phyloP scores from a whole-genome alignment of 805 yeast species.

The Priceomyces carsonii region DNA sequence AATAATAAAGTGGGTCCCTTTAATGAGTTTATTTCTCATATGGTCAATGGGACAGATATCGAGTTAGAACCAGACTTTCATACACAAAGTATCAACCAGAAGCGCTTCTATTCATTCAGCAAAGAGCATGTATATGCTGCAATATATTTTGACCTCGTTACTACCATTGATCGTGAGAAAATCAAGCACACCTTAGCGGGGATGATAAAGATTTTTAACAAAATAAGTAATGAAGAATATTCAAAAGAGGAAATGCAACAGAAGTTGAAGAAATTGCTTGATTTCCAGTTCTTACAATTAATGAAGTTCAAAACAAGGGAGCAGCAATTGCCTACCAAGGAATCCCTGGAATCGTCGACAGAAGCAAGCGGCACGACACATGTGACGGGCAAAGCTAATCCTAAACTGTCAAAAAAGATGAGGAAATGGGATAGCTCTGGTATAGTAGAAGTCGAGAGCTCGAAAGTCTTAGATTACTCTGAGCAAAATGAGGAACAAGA shows the following conservation, averaged over 20 bases:
- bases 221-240: constrained; percentile 21
- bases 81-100: constrained; percentile 31
- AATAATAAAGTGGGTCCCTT: constrained; percentile 38
- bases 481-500: constrained; percentile 5
- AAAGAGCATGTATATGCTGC: constrained; percentile 32
- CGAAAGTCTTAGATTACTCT: constrained; percentile 34
- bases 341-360: too few species aligned
- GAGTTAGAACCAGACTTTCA: constrained; percentile 34
- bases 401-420: constrained; percentile 32
- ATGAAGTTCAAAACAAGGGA: constrained; percentile 27
- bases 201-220: constrained; percentile 32
- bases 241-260: constrained; percentile 11
- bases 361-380: too few species aligned
- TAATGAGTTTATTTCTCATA: constrained; percentile 35
- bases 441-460: constrained; percentile 28
- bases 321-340: too few species aligned
- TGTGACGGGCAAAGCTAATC: constrained; percentile 4
- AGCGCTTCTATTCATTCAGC: constrained; percentile 34
- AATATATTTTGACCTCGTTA: constrained; percentile 38
- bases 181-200: constrained; percentile 31
- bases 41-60: constrained; percentile 36
- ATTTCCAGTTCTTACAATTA: constrained; percentile 39
- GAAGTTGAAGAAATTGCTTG: constrained; percentile 35
- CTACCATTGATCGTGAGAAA: constrained; percentile 40
- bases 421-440: constrained; percentile 45